These are phyloP conservation scores for Cryptosporidium xiaoi DNA, from an alignment of 169 alveolate species.

Conservation along the genomic window DNA sequence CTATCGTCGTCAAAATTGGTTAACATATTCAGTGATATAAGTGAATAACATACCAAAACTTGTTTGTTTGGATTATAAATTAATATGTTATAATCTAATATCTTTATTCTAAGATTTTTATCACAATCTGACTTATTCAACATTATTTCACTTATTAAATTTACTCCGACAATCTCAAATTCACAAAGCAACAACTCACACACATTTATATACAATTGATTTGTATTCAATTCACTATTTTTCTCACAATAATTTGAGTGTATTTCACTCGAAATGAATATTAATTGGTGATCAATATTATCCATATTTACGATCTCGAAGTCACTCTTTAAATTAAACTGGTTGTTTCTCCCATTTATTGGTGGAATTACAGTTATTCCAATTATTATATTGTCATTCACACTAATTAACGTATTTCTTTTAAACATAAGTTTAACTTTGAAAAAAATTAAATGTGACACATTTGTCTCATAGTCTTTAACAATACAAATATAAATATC, in stretches of 20 bases:
- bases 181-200: neutral
- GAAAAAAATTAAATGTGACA: conserved; percentile 26
- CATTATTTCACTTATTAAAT: neutral
- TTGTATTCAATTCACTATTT: neutral
- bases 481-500: conserved; percentile 17
- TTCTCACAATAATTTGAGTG: neutral
- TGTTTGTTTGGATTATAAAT: conserved; percentile 4
- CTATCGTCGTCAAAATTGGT: neutral
- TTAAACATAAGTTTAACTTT: neutral
- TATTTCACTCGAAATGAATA: conserved; percentile 15
- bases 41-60: conserved; percentile 19
- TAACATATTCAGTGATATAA: conserved; percentile 35
- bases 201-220: conserved; percentile 27
- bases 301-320: conserved; percentile 3
- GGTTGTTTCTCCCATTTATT: neutral
- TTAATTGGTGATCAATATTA: neutral
- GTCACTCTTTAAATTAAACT: neutral
- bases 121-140: conserved; percentile 14
- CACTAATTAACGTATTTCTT: neutral
- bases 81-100: conserved; percentile 26
- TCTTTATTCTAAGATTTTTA: neutral
- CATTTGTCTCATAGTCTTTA: neutral
- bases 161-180: neutral
- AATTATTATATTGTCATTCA: neutral
- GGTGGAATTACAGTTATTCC: neutral